Evolutionary conservation across 1,284 basidiomycete genomes (phyloP).

Genomic region (Puccinia brachypodii): DNA sequence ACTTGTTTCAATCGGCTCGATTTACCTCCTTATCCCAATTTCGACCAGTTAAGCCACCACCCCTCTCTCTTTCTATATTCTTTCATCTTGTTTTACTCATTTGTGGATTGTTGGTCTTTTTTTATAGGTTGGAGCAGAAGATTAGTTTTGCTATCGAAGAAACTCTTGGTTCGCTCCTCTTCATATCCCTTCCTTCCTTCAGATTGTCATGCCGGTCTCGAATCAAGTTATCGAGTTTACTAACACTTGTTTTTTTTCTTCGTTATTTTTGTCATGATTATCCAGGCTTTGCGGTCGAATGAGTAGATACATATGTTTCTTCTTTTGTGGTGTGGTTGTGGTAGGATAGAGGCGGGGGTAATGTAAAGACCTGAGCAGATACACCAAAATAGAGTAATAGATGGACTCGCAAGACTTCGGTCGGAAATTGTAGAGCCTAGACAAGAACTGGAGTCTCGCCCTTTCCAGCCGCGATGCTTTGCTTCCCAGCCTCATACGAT

Average conservation of each 20-base stretch:
- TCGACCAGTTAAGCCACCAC: constrained; percentile 65
- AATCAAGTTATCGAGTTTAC: no score
- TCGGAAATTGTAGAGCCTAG: no score
- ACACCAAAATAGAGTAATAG: no score
- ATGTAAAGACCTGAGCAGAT: no score
- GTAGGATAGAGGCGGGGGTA: no score
- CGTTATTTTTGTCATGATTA: background rate
- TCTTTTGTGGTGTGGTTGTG: no score
- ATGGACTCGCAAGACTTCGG: no score
- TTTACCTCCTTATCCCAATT: constrained; percentile 50
- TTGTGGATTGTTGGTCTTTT: background rate
- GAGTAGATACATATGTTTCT: background rate
- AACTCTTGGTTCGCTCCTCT: constrained; percentile 40
- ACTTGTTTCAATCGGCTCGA: constrained; percentile 54
- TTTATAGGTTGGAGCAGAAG: constrained; percentile 50
- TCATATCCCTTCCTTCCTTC: background rate
- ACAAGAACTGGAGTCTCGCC: no score
- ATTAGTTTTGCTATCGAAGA: constrained; percentile 50
- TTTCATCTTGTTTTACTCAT: background rate
- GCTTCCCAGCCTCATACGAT: no score
- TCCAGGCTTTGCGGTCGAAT: background rate
- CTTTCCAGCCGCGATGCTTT: no score
- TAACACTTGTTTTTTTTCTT: no score
- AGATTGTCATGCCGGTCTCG: no score
- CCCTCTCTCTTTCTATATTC: background rate